Evolutionary conservation across 345 rosid species (phyloP).

Genomic region (Citrus sp.): DNA sequence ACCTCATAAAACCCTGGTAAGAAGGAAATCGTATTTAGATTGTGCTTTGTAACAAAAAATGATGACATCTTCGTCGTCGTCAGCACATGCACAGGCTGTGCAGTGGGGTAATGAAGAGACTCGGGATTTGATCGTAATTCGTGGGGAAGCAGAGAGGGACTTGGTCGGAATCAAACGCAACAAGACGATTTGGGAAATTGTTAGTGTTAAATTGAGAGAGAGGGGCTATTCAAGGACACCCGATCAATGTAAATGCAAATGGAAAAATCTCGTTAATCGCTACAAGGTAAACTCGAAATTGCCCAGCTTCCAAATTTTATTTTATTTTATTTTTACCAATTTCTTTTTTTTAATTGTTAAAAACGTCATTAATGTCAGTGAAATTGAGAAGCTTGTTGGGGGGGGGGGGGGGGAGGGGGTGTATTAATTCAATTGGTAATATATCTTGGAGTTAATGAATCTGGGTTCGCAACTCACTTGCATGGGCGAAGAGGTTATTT

Average conservation of each 20-base stretch:
- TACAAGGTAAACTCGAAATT: constrained; percentile 43
- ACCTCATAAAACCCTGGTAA: too few relatives aligned
- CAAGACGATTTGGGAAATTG: constrained; percentile 52
- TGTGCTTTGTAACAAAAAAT: too few relatives aligned
- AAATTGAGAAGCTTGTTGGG: background rate
- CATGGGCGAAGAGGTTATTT: background rate
- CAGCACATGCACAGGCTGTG: constrained; percentile 11
- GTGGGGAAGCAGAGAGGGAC: constrained; percentile 52
- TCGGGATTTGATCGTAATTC: constrained; percentile 37
- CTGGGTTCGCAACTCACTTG: background rate
- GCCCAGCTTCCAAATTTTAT: background rate
- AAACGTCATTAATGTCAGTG: background rate
- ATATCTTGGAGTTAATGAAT: background rate
- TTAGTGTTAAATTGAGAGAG: constrained; percentile 41
- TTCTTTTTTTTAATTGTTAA: too few relatives aligned
- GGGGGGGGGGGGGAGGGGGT: background rate
- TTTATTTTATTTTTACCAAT: too few relatives aligned
- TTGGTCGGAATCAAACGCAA: constrained; percentile 47
- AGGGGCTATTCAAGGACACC: constrained; percentile 44
- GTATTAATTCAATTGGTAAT: background rate
- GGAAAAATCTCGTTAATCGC: constrained; percentile 60
- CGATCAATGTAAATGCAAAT: constrained; percentile 65
- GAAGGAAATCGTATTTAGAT: too few relatives aligned
- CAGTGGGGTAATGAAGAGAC: constrained; percentile 61
- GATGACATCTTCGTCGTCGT: background rate